Evolutionary conservation across 805 yeast species (phyloP), one percentile per base, ranked within the genome.

Genomic region (Candida pseudofarinosa): DNA sequence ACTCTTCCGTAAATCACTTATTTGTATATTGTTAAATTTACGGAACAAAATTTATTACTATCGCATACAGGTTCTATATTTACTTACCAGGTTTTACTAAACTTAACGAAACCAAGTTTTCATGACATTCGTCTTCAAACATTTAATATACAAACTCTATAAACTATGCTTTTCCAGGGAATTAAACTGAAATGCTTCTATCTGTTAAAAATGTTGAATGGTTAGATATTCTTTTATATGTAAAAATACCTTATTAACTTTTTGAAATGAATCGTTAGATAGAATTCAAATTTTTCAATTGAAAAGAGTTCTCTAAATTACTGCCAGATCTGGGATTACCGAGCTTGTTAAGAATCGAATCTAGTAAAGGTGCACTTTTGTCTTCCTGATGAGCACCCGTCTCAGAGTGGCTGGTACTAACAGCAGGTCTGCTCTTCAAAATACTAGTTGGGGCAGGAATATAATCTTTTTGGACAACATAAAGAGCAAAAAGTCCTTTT

Each of bases 391-490:
- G 39, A 19, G 39, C 35, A 18, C 19, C 20, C 36, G 38, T 42
- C 12, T 4, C 19, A 17, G 33, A 33, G 1, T 26, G n/a, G 19
- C 43, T 10, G 19, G 37, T n/a, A 23, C 28, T 23, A 23, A 7
- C 10, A 1, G 47, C 14, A 3, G 42, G 19, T 14, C 13, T 32
- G n/a, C 38, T 38, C 37, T 49, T 47, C 8, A 45, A 33, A n/a
- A 44, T 58, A 34, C 63, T 51, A 17, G 51, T 51, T 4, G 53
- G 54, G 17, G 44, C 34, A 2, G 70, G 65, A 16, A 47, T 46
- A 41, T 69, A 65, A 41, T 64, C 71, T 42, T 62, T 62, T 46
- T 62, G 62, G 17, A 69, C 71, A 3, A 67, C 68, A 47, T 56
- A 67, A 5, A 69, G 44, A 3, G 66, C 69, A 52, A 54, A 64